Percentiles rank a stretch among this genome's conserved stretches.
phyloP scores from a whole-genome alignment of 345 rosid species.

The Citrus reticulata region DNA sequence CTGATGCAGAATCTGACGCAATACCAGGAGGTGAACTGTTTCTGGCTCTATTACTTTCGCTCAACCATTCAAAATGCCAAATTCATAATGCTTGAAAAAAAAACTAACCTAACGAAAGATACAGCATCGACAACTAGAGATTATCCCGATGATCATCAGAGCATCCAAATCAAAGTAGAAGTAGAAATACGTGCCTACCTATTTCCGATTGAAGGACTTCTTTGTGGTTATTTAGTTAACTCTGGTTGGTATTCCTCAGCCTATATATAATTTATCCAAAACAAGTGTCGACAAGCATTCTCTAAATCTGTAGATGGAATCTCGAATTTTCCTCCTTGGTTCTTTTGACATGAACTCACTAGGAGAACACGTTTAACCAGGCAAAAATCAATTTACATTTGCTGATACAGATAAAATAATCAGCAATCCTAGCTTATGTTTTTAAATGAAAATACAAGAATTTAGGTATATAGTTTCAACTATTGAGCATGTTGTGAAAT shows the following conservation, averaged over 20 bases:
- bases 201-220: neutral
- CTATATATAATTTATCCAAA: no score
- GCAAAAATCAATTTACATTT: conserved; percentile 13
- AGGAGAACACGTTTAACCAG: neutral
- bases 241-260: no score
- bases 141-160: neutral
- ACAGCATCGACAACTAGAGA: neutral
- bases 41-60: neutral
- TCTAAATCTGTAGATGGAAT: neutral
- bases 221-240: no score
- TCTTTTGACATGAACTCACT: neutral
- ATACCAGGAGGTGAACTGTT: neutral
- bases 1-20: neutral
- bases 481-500: conserved; percentile 13
- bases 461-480: conserved; percentile 6
- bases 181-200: neutral
- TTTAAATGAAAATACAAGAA: conserved; percentile 7
- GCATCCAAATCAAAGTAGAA: neutral
- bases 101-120: neutral
- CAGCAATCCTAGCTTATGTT: conserved; percentile 23
- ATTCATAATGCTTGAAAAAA: neutral
- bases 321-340: neutral
- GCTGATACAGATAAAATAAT: conserved; percentile 19
- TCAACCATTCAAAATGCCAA: neutral
- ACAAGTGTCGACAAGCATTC: no score